These are phyloP conservation scores for Solanum piurae DNA, from an alignment of 257 asterid species.

Conservation along the genomic window DNA sequence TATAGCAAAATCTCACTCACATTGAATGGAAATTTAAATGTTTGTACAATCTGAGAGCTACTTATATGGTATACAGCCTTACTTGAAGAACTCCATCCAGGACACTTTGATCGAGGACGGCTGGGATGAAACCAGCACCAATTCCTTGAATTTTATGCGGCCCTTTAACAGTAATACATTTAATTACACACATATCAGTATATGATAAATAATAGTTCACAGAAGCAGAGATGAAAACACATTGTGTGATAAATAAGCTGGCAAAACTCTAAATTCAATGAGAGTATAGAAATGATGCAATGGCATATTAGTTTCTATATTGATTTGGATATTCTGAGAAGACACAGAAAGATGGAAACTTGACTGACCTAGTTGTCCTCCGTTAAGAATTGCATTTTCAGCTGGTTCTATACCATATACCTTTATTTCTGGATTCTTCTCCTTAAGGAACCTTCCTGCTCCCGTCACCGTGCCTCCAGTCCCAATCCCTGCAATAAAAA, in stretches of 20 bases:
- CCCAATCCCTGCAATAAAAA: slow-evolving; percentile 35
- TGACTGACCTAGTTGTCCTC: slow-evolving; percentile 25
- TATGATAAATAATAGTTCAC: neutral
- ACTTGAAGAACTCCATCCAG: slow-evolving; percentile 35
- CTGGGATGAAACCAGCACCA: slow-evolving; percentile 30
- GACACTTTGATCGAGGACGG: slow-evolving; percentile 23
- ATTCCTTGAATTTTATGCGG: slow-evolving; percentile 39
- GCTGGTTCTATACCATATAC: slow-evolving; percentile 39
- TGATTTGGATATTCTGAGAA: neutral
- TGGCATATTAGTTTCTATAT: neutral
- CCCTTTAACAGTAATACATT: slow-evolving; percentile 6
- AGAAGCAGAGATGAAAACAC: neutral
- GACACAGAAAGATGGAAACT: neutral
- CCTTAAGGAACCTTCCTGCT: slow-evolving; percentile 30
- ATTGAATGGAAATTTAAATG: neutral
- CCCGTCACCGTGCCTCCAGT: slow-evolving; percentile 48
- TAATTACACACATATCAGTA: neutral
- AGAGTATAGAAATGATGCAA: neutral
- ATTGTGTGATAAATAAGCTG: neutral
- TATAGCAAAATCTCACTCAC: neutral
- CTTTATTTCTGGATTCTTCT: slow-evolving; percentile 14
- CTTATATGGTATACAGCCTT: neutral
- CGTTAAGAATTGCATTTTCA: slow-evolving; percentile 32
- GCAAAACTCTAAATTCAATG: neutral
- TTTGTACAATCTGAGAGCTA: neutral